A percentile compares a stretch with the other conserved stretches of the same genome.
Evolutionary conservation across 1,284 basidiomycete genomes (phyloP).

Genomic region (Papiliotrema nemorosa): DNA sequence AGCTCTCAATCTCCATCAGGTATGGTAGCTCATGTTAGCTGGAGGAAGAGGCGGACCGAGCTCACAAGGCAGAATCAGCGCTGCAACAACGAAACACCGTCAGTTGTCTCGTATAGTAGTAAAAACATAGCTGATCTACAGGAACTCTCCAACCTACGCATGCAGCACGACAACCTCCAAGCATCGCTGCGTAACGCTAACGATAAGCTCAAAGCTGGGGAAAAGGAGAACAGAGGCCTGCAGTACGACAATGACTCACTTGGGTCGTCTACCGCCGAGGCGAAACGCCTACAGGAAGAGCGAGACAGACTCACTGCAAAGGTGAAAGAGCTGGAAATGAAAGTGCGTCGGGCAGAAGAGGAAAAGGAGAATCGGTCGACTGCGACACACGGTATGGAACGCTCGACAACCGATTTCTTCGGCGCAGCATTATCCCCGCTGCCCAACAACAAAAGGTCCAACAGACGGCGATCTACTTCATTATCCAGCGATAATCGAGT

Average conservation of each 20-base stretch:
- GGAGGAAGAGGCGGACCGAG: slow-evolving; percentile 30
- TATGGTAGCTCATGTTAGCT: slow-evolving; percentile 13
- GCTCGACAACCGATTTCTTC: slow-evolving; percentile 1
- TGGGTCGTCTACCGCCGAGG: not conserved
- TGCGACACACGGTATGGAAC: not conserved
- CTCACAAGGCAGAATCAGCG: slow-evolving; percentile 28
- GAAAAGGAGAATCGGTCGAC: not conserved
- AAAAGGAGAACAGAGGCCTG: slow-evolving; percentile 35
- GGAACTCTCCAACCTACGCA: slow-evolving; percentile 33
- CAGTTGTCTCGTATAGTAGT: not conserved
- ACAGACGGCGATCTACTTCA: slow-evolving; percentile 27
- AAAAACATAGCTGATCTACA: too few relatives aligned
- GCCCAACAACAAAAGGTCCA: slow-evolving; percentile 5
- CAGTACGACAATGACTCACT: slow-evolving; percentile 23
- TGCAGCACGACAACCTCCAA: slow-evolving; percentile 43
- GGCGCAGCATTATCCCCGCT: slow-evolving; percentile 1
- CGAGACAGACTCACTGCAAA: not conserved
- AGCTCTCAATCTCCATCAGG: slow-evolving; percentile 2
- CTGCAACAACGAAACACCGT: slow-evolving; percentile 1
- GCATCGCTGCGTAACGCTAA: slow-evolving; percentile 22
- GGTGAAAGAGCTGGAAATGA: slow-evolving; percentile 3
- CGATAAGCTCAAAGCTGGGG: slow-evolving; percentile 27
- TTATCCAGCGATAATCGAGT: slow-evolving; percentile 23
- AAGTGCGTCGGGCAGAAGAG: slow-evolving; percentile 4
- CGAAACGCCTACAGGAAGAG: slow-evolving; percentile 3